Evolutionary conservation across 1,284 basidiomycete species (phyloP), one percentile per base, ranked within the genome.

Genomic region (Rhizoctonia solani): DNA sequence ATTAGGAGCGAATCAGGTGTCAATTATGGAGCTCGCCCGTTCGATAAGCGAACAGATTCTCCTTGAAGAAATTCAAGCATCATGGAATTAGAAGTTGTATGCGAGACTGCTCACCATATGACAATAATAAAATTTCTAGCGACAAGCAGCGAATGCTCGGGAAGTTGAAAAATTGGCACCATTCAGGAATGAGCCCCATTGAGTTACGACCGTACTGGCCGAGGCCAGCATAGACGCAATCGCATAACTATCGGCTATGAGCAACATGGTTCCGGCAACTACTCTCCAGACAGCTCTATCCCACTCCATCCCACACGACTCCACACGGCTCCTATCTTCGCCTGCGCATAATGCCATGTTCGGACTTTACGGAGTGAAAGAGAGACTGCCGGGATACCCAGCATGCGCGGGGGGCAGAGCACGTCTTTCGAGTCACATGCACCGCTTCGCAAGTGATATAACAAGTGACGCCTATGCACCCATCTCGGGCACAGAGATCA

Each of bases 211-310:
- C 46, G 44, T 29, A 37, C 46, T 21, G 56, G 61, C 66, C 44
- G 37, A 49, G 41, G 49, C 66, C 52, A 81, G 83, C 77, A 80
- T 82, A 77, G 74, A 80, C 72, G 83, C 86, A 86, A 89, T 86
- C 89, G 88, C 85, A 91, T 91, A 85, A 89, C 89, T 91, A 75
- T 90, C 65, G 78, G 81, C 85, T 86, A 91, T 88, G 89, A 91
- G 89, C 83, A 91, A 89, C 85, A 68, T 65, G 34, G 19, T 44
- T 68, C 54, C 55, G 50, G 50, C 47, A 54, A 42, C 63, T 37
- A 44, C 59, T 34, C 46, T 21, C 34, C 37, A 66, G 74, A 78
- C 29, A 67, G 67, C 53, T 47, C 44, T 46, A 19, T 37, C 69
- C 59, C 21, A 32, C 27, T 11, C 41, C 39, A 53, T 44, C 67